Conservation (phyloP, 1,139 yeast genomes). For the Geotrichum histeridarum region DNA sequence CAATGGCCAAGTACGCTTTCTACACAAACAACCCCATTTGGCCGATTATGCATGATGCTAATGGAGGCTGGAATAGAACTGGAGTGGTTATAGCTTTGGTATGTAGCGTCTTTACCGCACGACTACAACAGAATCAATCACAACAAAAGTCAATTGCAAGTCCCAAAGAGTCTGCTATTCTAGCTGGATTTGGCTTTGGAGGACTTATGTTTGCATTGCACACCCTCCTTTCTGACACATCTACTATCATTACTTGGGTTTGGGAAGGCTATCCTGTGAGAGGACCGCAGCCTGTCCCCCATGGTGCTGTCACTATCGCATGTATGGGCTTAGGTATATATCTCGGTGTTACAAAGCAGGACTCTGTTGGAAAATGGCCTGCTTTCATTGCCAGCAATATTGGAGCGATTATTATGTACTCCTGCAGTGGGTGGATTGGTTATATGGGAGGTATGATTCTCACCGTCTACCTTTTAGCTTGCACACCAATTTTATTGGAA, state of each 20-base stretch:
- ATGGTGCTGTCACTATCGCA: slow-evolving; percentile 64
- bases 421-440: slow-evolving; percentile 71
- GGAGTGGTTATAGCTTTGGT: slow-evolving; percentile 64
- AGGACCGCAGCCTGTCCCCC: slow-evolving; percentile 89
- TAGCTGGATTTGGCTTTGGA: slow-evolving; percentile 70
- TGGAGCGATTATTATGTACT: slow-evolving; percentile 49
- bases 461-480: slow-evolving; percentile 56
- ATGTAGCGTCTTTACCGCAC: slow-evolving; percentile 54
- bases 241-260: slow-evolving; percentile 81
- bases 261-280: slow-evolving; percentile 89
- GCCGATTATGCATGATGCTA: slow-evolving; percentile 84
- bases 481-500: slow-evolving; percentile 60
- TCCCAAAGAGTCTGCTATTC: slow-evolving; percentile 36
- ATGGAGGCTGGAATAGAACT: slow-evolving; percentile 78
- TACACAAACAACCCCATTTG: slow-evolving; percentile 91
- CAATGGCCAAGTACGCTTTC: slow-evolving; percentile 67
- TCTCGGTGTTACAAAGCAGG: slow-evolving; percentile 39
- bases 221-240: slow-evolving; percentile 75
- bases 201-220: slow-evolving; percentile 67
- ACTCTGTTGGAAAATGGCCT: slow-evolving; percentile 32
- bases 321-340: slow-evolving; percentile 57
- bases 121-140: slow-evolving; percentile 29
- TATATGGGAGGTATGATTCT: slow-evolving; percentile 69
- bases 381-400: slow-evolving; percentile 23
- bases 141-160: slow-evolving; percentile 28